Conservation (phyloP, 2,329 filamentous ascomycete genomes). For the Colletotrichum cereale region DNA sequence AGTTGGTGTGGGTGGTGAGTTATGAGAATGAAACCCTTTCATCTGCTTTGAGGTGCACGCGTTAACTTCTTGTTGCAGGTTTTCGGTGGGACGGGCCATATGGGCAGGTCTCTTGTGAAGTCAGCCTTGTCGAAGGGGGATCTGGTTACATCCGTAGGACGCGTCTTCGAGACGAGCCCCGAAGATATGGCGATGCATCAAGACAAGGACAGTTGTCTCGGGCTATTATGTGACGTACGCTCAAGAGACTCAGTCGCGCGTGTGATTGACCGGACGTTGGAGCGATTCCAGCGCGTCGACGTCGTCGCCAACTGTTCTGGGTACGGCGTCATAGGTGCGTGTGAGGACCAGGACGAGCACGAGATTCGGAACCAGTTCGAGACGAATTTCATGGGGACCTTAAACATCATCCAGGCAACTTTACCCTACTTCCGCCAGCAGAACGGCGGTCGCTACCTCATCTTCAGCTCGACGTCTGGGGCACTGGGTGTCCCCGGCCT, state of each 20-base stretch:
- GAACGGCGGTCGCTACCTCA: slow-evolving; percentile 84
- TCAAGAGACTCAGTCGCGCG: slow-evolving; percentile 80
- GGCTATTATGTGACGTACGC: slow-evolving; percentile 90
- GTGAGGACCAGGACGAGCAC: slow-evolving; percentile 96
- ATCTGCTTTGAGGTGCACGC: background rate
- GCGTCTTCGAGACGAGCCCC: slow-evolving; percentile 80
- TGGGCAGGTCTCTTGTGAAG: slow-evolving; percentile 91
- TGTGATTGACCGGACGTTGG: slow-evolving; percentile 77
- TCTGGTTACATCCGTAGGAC: slow-evolving; percentile 86
- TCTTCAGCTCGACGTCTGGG: slow-evolving; percentile 93
- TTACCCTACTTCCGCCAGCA: slow-evolving; percentile 88
- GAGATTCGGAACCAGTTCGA: slow-evolving; percentile 97
- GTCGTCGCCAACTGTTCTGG: slow-evolving; percentile 94
- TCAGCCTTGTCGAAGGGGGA: slow-evolving; percentile 84
- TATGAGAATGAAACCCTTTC: slow-evolving; percentile 2
- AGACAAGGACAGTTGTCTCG: slow-evolving; percentile 79
- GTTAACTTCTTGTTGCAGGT: slow-evolving; percentile 63
- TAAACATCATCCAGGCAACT: slow-evolving; percentile 92
- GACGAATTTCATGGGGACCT: slow-evolving; percentile 95
- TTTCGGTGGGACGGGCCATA: slow-evolving; percentile 97
- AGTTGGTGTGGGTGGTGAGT: slow-evolving; percentile 89
- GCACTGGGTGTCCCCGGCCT: slow-evolving; percentile 93
- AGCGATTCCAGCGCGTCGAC: slow-evolving; percentile 85
- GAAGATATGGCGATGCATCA: slow-evolving; percentile 73
- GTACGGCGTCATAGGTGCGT: slow-evolving; percentile 94